Conservation (phyloP, 345 rosid species). For the Jatropha curcas region DNA sequence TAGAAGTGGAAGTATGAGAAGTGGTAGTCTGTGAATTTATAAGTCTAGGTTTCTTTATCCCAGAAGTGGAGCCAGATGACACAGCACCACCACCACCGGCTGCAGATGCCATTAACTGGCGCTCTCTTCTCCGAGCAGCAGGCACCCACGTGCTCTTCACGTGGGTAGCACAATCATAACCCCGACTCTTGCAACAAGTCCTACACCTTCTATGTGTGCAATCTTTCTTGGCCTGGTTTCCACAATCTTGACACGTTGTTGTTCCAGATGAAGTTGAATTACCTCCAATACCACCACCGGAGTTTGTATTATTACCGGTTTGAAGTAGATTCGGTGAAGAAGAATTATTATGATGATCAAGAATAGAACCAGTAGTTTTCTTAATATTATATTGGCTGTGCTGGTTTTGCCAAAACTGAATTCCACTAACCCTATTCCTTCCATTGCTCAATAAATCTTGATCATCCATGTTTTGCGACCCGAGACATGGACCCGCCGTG, state of each 20-base stretch:
- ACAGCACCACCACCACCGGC: slow-evolving; percentile 46
- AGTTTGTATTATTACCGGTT: slow-evolving; percentile 16
- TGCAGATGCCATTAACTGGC: slow-evolving; percentile 56
- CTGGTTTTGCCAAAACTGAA: slow-evolving; percentile 76
- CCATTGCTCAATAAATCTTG: slow-evolving; percentile 40
- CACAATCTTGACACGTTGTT: slow-evolving; percentile 96
- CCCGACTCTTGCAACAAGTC: slow-evolving; percentile 94
- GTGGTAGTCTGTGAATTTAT: slow-evolving; percentile 60
- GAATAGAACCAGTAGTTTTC: slow-evolving; percentile 30
- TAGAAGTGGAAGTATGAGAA: slow-evolving; percentile 90
- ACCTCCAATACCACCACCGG: slow-evolving; percentile 30
- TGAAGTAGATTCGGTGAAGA: slow-evolving; percentile 32
- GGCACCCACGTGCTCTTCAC: slow-evolving; percentile 99
- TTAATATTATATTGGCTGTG: slow-evolving; percentile 37
- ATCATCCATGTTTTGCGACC: slow-evolving; percentile 53
- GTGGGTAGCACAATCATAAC: slow-evolving; percentile 87
- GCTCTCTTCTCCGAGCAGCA: slow-evolving; percentile 83
- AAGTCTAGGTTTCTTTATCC: slow-evolving; percentile 79
- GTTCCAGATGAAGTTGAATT: slow-evolving; percentile 47
- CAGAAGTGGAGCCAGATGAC: slow-evolving; percentile 78
- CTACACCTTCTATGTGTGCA: slow-evolving; percentile 82
- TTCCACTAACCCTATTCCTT: slow-evolving; percentile 46
- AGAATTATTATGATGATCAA: slow-evolving; percentile 39
- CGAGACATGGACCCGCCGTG: slow-evolving; percentile 52
- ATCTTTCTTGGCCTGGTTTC: slow-evolving; percentile 97